These are phyloP conservation scores for Kwoniella dendrophila DNA, from an alignment of 768 basidiomycete species.

Conservation along the genomic window DNA sequence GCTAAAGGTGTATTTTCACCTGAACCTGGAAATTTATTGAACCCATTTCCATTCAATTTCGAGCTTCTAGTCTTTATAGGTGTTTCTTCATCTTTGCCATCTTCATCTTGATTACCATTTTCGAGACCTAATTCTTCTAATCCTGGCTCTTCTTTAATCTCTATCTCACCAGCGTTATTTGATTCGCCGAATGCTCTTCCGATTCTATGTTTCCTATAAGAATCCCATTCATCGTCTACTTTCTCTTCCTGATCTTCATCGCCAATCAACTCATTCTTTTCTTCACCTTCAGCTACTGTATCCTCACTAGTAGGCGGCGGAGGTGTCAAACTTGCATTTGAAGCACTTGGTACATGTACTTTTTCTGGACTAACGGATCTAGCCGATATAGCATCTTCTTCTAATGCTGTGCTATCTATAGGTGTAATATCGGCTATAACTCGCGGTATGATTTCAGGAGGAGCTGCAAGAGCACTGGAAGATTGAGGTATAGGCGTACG, in stretches of 20 bases:
- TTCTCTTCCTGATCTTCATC: too few species aligned
- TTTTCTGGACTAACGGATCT: slow-evolving; percentile 52
- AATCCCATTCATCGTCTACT: slow-evolving; percentile 32
- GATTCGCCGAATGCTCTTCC: slow-evolving; percentile 33
- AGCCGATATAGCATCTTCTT: slow-evolving; percentile 22
- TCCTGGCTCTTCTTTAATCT: slow-evolving; percentile 50
- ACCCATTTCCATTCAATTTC: slow-evolving; percentile 6
- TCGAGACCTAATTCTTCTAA: slow-evolving; percentile 36
- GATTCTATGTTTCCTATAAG: slow-evolving; percentile 32
- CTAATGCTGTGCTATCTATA: neutral
- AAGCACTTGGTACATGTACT: slow-evolving; percentile 59
- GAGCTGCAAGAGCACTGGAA: slow-evolving; percentile 56
- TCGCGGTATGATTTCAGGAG: slow-evolving; percentile 4
- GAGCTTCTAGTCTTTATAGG: slow-evolving; percentile 17
- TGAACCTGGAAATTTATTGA: slow-evolving; percentile 2
- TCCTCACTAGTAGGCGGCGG: slow-evolving; percentile 69
- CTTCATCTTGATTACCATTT: slow-evolving; percentile 27
- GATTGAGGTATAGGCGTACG: slow-evolving; percentile 4
- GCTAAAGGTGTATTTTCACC: slow-evolving; percentile 12
- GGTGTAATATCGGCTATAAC: neutral
- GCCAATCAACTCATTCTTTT: slow-evolving; percentile 17
- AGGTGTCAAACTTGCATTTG: slow-evolving; percentile 61
- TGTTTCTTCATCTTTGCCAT: slow-evolving; percentile 25
- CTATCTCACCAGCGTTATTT: slow-evolving; percentile 6
- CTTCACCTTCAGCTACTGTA: slow-evolving; percentile 52